A percentile compares a stretch with the other conserved stretches of the same genome.
Evolutionary conservation across 768 basidiomycete species (phyloP).

Genomic region (Boletellus ananas): DNA sequence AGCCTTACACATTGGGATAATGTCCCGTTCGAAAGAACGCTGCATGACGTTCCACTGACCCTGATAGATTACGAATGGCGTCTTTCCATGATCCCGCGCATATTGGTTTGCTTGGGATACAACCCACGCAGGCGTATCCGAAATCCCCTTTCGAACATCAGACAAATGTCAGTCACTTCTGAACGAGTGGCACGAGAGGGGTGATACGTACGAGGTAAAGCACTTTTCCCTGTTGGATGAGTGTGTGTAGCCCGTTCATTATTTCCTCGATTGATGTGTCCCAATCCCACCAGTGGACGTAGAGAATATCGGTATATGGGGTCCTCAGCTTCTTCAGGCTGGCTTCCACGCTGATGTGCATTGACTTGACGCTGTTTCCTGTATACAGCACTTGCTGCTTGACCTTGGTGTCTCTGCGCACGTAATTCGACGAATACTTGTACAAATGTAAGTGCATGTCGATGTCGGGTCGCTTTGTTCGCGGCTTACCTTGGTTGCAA

Average conservation of each 20-base stretch:
- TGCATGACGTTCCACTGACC: not conserved
- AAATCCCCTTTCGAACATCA: not conserved
- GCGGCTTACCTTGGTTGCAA: slow-evolving; percentile 36
- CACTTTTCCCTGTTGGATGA: not conserved
- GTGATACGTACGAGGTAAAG: not conserved
- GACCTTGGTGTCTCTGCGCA: slow-evolving; percentile 5
- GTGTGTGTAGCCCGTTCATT: slow-evolving; percentile 30
- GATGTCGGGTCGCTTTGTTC: too few species aligned
- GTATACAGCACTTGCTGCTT: slow-evolving; percentile 36
- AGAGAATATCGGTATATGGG: slow-evolving; percentile 14
- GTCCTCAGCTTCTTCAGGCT: slow-evolving; percentile 14
- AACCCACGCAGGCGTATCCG: not conserved
- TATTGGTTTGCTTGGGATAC: not conserved
- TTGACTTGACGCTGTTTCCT: slow-evolving; percentile 46
- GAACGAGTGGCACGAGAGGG: not conserved
- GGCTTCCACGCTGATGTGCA: slow-evolving; percentile 36
- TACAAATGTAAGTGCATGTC: not conserved
- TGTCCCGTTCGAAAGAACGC: not conserved
- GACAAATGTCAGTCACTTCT: too few species aligned
- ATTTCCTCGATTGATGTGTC: slow-evolving; percentile 36
- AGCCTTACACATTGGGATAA: not conserved
- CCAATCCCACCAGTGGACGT: slow-evolving; percentile 30
- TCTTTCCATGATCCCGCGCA: not conserved
- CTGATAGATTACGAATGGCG: not conserved
- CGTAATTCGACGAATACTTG: slow-evolving; percentile 16